phyloP scores from a whole-genome alignment of 768 basidiomycete species.

The Tubosaeta brunneosetosa region DNA sequence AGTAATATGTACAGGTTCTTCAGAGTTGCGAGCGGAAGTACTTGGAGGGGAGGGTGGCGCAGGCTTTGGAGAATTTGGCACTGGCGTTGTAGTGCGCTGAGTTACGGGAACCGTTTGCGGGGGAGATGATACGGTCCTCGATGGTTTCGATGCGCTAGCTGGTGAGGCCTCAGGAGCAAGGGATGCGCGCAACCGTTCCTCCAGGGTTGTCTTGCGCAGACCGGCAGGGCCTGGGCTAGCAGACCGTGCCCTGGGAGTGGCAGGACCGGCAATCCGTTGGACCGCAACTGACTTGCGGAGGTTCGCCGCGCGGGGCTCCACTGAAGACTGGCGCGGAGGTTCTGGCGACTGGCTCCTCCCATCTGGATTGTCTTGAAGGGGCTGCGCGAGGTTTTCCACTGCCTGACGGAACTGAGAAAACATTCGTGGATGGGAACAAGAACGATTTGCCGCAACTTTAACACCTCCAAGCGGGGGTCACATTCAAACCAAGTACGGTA shows the following conservation, averaged over 20 bases:
- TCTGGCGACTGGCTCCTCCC: slow-evolving; percentile 39
- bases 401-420: slow-evolving; percentile 71
- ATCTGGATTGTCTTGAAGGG: slow-evolving; percentile 30
- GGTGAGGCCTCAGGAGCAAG: slow-evolving; percentile 55
- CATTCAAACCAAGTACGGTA: slow-evolving; percentile 3
- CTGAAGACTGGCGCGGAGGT: slow-evolving; percentile 35
- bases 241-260: slow-evolving; percentile 19
- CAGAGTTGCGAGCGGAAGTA: not conserved
- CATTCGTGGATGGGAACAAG: slow-evolving; percentile 39
- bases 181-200: slow-evolving; percentile 70
- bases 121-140: slow-evolving; percentile 41
- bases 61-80: slow-evolving; percentile 38
- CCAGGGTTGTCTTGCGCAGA: slow-evolving; percentile 55
- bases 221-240: slow-evolving; percentile 25
- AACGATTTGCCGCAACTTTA: not conserved
- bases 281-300: slow-evolving; percentile 59
- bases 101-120: slow-evolving; percentile 17
- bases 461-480: not conserved
- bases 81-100: slow-evolving; percentile 38
- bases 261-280: slow-evolving; percentile 46
- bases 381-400: slow-evolving; percentile 64
- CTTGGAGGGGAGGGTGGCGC: not conserved
- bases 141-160: slow-evolving; percentile 37
- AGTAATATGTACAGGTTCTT: not conserved
- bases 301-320: slow-evolving; percentile 48